A percentile compares a stretch with the other conserved stretches of the same genome.
Evolutionary conservation across 345 rosid species (phyloP).

Genomic region (Eucalyptus shirleyi): DNA sequence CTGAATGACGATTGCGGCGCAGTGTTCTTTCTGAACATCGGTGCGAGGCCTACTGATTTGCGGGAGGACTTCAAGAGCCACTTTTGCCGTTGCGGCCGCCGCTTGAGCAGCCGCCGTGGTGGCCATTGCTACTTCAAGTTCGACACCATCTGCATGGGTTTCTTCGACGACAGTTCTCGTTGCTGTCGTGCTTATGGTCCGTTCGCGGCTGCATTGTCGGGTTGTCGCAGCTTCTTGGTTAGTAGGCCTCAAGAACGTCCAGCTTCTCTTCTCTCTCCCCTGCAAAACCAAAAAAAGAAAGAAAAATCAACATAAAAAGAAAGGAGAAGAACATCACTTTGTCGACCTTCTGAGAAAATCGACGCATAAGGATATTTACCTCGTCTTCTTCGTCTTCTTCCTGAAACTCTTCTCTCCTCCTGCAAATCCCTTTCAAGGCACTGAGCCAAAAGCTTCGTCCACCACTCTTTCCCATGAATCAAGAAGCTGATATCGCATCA

Average conservation of each 20-base stretch:
- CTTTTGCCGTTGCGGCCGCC: conserved; percentile 42
- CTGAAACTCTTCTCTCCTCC: conserved; percentile 21
- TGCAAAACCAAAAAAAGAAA: background rate
- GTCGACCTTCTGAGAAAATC: background rate
- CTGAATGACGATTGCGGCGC: conserved; percentile 66
- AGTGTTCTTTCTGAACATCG: conserved; percentile 30
- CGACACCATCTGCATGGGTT: conserved; percentile 1
- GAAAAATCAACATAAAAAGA: background rate
- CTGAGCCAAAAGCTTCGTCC: conserved; percentile 11
- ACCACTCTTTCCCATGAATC: conserved; percentile 33
- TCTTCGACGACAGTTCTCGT: background rate
- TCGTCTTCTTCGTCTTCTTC: conserved; percentile 36
- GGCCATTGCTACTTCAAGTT: conserved; percentile 43
- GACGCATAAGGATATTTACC: background rate
- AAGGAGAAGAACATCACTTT: background rate
- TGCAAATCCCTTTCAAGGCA: conserved; percentile 30
- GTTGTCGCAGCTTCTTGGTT: conserved; percentile 17
- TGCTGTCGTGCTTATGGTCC: background rate
- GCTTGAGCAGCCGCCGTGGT: conserved; percentile 48
- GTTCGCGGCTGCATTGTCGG: conserved; percentile 11
- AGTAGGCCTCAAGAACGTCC: conserved; percentile 46
- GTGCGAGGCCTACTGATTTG: conserved; percentile 34
- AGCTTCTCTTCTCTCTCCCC: conserved; percentile 64
- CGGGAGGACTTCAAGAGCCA: conserved; percentile 23
- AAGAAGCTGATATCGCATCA: background rate